A percentile compares a stretch with the other conserved stretches of the same genome.
Conservation (phyloP, 345 rosid genomes). For the Aquilaria sinensis region DNA sequence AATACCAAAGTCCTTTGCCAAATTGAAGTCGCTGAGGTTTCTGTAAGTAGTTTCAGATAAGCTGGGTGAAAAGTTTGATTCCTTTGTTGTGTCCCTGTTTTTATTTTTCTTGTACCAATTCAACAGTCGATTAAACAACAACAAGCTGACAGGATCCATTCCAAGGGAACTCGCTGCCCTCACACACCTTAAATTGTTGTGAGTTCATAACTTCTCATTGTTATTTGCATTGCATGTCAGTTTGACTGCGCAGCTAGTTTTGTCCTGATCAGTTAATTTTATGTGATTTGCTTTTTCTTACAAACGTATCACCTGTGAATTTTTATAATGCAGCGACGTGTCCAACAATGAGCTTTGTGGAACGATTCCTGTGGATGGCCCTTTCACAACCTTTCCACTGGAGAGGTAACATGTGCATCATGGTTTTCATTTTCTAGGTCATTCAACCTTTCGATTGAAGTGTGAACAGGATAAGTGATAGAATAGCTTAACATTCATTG, state of each 20-base stretch:
- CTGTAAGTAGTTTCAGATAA: slow-evolving; percentile 36
- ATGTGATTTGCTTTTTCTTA: slow-evolving; percentile 1
- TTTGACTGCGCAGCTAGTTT: neutral
- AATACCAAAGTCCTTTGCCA: slow-evolving; percentile 59
- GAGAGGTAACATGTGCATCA: slow-evolving; percentile 33
- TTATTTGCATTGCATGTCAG: too few species aligned
- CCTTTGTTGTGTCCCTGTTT: neutral
- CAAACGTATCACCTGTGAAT: neutral
- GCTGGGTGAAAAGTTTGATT: neutral
- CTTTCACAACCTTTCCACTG: slow-evolving; percentile 48
- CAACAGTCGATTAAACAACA: slow-evolving; percentile 55
- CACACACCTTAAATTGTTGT: slow-evolving; percentile 54
- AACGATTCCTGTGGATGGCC: slow-evolving; percentile 71
- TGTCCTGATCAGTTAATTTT: neutral
- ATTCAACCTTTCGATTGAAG: neutral
- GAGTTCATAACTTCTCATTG: slow-evolving; percentile 23
- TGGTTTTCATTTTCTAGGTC: neutral
- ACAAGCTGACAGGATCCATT: slow-evolving; percentile 54
- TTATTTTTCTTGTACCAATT: slow-evolving; percentile 13
- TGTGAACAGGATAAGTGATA: neutral
- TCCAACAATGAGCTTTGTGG: slow-evolving; percentile 67
- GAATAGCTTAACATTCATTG: neutral
- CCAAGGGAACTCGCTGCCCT: slow-evolving; percentile 59
- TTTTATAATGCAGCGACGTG: slow-evolving; percentile 45
- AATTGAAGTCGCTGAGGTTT: slow-evolving; percentile 56